These are phyloP conservation scores for Sedum album DNA, from an alignment of 164 flowering plant species.

Conservation along the genomic window DNA sequence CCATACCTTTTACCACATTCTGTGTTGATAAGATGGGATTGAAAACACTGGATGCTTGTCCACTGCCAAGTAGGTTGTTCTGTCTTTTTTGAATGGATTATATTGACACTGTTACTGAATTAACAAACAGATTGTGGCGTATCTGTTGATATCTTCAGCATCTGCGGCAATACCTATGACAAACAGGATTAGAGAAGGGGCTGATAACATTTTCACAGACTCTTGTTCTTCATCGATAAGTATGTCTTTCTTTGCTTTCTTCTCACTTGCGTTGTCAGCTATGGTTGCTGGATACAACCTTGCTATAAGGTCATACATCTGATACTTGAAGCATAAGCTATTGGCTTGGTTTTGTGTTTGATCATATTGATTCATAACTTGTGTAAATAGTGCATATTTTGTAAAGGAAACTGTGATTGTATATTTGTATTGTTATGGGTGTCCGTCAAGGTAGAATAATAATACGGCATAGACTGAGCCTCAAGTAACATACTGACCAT, in stretches of 20 bases:
- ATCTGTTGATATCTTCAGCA: conserved; percentile 47
- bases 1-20: too few relatives aligned
- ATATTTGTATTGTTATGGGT: not conserved
- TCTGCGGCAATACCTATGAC: conserved; percentile 61
- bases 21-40: not conserved
- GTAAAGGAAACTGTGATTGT: too few relatives aligned
- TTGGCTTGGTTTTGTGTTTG: not conserved
- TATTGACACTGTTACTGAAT: not conserved
- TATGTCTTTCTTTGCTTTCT: conserved; percentile 58
- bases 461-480: not conserved
- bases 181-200: conserved; percentile 40
- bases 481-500: not conserved
- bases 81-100: not conserved
- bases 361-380: not conserved
- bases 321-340: not conserved
- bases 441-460: not conserved
- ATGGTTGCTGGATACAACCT: conserved; percentile 53
- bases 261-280: conserved; percentile 41
- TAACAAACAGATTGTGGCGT: conserved; percentile 39
- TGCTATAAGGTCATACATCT: conserved; percentile 40
- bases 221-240: conserved; percentile 43
- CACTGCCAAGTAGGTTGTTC: not conserved
- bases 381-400: not conserved
- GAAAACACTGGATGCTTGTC: not conserved
- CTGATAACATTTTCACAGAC: conserved; percentile 50